Evolutionary conservation across 1,139 yeast genomes (phyloP), one percentile per base, ranked within the genome.

Genomic region (Sugiyamaella paludigena): DNA sequence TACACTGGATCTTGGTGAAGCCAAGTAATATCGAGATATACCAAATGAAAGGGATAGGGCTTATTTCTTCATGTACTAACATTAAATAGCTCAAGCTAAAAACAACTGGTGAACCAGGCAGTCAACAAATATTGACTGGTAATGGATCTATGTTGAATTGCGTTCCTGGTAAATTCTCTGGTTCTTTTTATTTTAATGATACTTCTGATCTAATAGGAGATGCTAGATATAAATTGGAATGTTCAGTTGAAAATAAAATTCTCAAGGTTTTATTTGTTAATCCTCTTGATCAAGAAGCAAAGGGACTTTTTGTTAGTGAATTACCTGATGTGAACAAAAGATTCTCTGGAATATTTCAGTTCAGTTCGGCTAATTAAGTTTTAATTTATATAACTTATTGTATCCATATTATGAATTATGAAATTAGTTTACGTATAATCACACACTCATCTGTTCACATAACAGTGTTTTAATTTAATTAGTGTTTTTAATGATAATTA

Each of bases 1-100:
- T 19, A 19, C 5, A 19, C 52, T 76, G 77, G 4, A 89, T 87
- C 49, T 86, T 76, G 59, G 87, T 87, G 65, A 85, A 77, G 11
- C 92, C 84, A 50, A 83, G 79, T 43, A 59, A 52, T 37, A 58
- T 57, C 33, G 81, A 59, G 16, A 83, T 43, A 80, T 85, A 88
- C 8, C 75, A 60, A 1, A 84, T 61, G 1, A 76, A 76, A 49
- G 84, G 71, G 2, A 78, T 59, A 1, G 87, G 85, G 37, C 87
- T 70, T 51, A 88, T 79, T 49, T n/a, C n/a, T n/a, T n/a, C n/a
- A n/a, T n/a, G 24, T 4, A 19, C 24, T 19, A 19, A 19, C 24
- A 19, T 19, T 19, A n/a, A n/a, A 4, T 19, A 19, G 34, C 34
- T 31, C 13, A 31, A 31, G 15, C 5, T n/a, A 31, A 31, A 31